These are phyloP conservation scores for Picea sitchensis DNA, from an alignment of 75 land plant species.

Conservation along the genomic window DNA sequence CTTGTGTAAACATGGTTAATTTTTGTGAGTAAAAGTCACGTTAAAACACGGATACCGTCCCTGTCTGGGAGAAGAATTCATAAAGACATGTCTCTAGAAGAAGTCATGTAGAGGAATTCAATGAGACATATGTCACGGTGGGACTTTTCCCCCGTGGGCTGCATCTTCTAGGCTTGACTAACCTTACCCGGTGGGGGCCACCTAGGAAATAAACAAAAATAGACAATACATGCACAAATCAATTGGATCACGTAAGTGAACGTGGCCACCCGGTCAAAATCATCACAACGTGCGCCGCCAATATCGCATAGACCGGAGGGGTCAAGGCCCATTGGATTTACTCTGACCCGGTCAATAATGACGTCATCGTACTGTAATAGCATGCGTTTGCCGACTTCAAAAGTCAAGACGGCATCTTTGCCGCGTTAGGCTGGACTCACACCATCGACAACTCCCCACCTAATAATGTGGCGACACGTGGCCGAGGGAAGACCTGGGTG, in stretches of 20 bases:
- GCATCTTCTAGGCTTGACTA: too few relatives aligned
- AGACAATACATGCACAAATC: too few relatives aligned
- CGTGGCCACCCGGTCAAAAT: not conserved
- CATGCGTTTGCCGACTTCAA: not conserved
- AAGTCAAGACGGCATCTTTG: not conserved
- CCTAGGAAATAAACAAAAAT: too few relatives aligned
- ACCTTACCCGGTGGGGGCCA: too few relatives aligned
- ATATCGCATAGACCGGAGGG: not conserved
- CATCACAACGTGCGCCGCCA: conserved; percentile 12
- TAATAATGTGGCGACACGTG: not conserved
- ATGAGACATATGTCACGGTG: too few relatives aligned
- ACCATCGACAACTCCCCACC: not conserved
- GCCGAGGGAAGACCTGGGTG: not conserved
- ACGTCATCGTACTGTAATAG: not conserved
- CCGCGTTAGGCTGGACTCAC: not conserved
- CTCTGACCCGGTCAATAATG: conserved; percentile 7
- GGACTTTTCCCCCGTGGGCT: too few relatives aligned
- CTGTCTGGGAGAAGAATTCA: too few relatives aligned
- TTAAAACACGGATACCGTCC: too few relatives aligned
- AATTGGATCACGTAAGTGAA: conserved; percentile 2
- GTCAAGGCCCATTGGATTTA: not conserved
- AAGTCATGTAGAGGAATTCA: too few relatives aligned
- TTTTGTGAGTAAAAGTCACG: too few relatives aligned
- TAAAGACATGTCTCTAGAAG: too few relatives aligned
- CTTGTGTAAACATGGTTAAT: too few relatives aligned